Evolutionary conservation across 345 rosid genomes (phyloP).

Genomic region (Eucalyptus coolabah): DNA sequence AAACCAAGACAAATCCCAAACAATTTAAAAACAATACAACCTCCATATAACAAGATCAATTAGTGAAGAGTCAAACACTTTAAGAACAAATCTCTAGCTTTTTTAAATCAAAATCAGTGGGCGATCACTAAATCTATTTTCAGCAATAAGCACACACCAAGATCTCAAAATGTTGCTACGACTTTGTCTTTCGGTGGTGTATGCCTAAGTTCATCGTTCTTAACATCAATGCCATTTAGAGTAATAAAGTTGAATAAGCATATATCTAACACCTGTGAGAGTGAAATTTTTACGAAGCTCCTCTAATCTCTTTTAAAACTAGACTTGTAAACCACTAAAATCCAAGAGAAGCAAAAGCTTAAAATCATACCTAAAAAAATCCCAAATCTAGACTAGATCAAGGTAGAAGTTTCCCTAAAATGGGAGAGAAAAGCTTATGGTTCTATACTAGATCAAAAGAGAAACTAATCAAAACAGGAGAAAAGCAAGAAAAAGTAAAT

Average conservation of each 20-base stretch:
- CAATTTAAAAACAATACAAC: background rate
- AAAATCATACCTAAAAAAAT: background rate
- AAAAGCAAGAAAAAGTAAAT: too few relatives aligned
- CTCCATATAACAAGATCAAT: background rate
- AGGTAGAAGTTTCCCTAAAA: background rate
- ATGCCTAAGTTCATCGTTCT: too few relatives aligned
- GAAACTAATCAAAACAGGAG: too few relatives aligned
- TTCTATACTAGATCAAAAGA: background rate
- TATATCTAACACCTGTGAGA: too few relatives aligned
- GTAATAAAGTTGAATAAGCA: background rate
- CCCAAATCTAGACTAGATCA: background rate
- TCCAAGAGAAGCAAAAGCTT: background rate
- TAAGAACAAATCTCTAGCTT: background rate
- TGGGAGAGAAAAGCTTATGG: background rate
- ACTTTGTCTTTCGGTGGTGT: background rate
- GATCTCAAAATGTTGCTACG: background rate
- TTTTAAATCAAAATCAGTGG: too few relatives aligned
- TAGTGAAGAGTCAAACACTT: background rate
- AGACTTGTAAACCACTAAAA: accelerated
- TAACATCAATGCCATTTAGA: background rate
- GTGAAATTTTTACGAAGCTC: accelerated
- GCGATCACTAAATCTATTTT: accelerated
- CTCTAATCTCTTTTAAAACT: background rate
- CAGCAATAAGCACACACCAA: background rate
- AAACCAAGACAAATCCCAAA: background rate